Evolutionary conservation across 228 moss, liverwort and hornwort genomes (phyloP).

Genomic region (Sphagnum magellanicum): DNA sequence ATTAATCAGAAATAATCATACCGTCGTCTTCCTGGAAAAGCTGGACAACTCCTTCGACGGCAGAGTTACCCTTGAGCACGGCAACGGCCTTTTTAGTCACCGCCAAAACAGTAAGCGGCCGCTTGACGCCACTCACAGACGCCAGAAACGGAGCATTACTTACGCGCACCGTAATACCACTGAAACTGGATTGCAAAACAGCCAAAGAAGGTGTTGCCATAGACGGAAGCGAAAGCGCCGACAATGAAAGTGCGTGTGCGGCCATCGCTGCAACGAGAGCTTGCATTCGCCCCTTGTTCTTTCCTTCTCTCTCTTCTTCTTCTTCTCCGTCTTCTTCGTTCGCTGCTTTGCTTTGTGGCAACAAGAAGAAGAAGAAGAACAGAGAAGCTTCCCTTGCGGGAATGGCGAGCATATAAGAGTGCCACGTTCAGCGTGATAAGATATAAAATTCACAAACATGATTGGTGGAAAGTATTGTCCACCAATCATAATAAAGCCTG

Average conservation of each 20-base stretch:
- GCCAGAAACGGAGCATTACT: slow-evolving; percentile 25
- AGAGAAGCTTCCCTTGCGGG: too few species aligned
- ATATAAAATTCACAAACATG: too few species aligned
- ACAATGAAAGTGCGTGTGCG: slow-evolving; percentile 42
- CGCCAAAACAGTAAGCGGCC: slow-evolving; percentile 42
- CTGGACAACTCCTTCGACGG: slow-evolving; percentile 56
- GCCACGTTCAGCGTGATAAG: too few species aligned
- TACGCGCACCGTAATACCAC: slow-evolving; percentile 34
- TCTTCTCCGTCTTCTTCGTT: background rate
- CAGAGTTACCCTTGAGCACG: slow-evolving; percentile 73
- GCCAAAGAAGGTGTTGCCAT: slow-evolving; percentile 23
- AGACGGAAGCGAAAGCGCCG: slow-evolving; percentile 22
- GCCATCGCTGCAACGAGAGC: slow-evolving; percentile 43
- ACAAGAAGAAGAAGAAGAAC: too few species aligned
- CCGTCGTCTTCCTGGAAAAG: slow-evolving; percentile 67
- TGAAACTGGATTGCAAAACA: slow-evolving; percentile 38
- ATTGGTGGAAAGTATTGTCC: too few species aligned
- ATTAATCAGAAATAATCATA: background rate
- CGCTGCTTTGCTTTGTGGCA: too few species aligned
- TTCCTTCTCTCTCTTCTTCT: background rate
- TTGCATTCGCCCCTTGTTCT: slow-evolving; percentile 21
- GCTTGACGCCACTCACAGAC: slow-evolving; percentile 13
- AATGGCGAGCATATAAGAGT: too few species aligned
- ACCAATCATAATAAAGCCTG: too few species aligned
- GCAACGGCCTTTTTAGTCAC: slow-evolving; percentile 86